Evolutionary conservation across 169 alveolate species (phyloP).

Genomic region (Perkinsus olseni): DNA sequence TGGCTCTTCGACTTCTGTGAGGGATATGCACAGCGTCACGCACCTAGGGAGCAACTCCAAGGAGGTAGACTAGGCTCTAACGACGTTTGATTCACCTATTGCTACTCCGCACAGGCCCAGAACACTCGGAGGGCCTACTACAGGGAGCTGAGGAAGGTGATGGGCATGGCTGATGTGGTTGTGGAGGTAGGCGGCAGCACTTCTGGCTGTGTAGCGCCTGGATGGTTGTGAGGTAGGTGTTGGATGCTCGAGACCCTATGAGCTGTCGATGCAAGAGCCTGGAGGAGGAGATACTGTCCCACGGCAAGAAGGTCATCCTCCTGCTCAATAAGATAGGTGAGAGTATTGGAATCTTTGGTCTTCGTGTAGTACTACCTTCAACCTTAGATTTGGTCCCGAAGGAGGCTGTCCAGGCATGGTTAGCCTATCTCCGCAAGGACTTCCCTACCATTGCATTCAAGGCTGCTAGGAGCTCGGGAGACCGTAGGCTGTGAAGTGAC

Average conservation of each 20-base stretch:
- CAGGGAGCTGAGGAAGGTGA: slow-evolving; percentile 41
- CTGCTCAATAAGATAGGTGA: slow-evolving; percentile 68
- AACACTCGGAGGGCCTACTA: neutral
- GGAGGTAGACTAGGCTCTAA: neutral
- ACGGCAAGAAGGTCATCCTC: slow-evolving; percentile 65
- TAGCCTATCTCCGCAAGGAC: slow-evolving; percentile 21
- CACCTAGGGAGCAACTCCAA: neutral
- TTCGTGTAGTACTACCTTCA: neutral
- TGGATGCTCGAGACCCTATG: slow-evolving; percentile 84
- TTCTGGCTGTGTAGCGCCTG: neutral
- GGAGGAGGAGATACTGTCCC: slow-evolving; percentile 58
- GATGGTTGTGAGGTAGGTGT: slow-evolving; percentile 40
- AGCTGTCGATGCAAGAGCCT: slow-evolving; percentile 66
- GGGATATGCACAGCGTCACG: neutral
- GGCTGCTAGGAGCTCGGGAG: slow-evolving; percentile 33
- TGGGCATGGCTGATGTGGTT: slow-evolving; percentile 66
- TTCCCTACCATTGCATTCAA: slow-evolving; percentile 34
- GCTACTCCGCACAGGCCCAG: neutral
- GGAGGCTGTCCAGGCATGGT: slow-evolving; percentile 40
- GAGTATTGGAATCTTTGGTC: neutral
- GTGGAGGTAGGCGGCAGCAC: neutral
- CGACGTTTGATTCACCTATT: neutral
- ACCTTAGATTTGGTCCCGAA: slow-evolving; percentile 62
- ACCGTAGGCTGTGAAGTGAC: too few species aligned
- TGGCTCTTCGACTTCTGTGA: neutral